Evolutionary conservation across 805 yeast species (phyloP).

Genomic region (Saccharomycopsis sp.): DNA sequence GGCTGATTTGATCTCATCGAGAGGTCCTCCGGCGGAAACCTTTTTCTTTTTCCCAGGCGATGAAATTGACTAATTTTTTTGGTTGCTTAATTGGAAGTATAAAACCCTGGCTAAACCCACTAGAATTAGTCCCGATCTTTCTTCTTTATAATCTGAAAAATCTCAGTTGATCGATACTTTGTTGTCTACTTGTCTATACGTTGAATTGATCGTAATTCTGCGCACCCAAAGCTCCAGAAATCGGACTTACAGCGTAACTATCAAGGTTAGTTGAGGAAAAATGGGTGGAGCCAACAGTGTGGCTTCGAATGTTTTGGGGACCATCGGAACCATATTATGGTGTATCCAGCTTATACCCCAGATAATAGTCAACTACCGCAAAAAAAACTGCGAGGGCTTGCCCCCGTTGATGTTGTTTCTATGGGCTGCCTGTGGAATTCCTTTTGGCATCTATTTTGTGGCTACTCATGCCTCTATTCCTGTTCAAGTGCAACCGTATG

Average conservation of each 20-base stretch:
- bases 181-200: no score
- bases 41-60: background rate
- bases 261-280: background rate
- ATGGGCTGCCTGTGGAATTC: conserved; percentile 76
- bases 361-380: conserved; percentile 62
- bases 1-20: background rate
- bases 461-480: conserved; percentile 67
- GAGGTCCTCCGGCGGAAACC: background rate
- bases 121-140: background rate
- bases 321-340: conserved; percentile 89
- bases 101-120: background rate
- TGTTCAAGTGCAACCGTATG: conserved; percentile 78
- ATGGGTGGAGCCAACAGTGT: conserved; percentile 21
- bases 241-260: background rate
- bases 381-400: conserved; percentile 77
- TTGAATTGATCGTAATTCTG: no score
- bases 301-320: conserved; percentile 73
- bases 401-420: conserved; percentile 84
- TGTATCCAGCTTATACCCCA: conserved; percentile 89
- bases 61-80: background rate
- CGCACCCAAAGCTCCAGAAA: no score
- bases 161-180: no score
- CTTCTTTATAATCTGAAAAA: no score
- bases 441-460: conserved; percentile 80
- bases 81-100: background rate